Percentiles rank a stretch among this genome's conserved stretches.
Evolutionary conservation across 2,329 filamentous ascomycete species (phyloP).

Genomic region (Trichoderma aggressivum): DNA sequence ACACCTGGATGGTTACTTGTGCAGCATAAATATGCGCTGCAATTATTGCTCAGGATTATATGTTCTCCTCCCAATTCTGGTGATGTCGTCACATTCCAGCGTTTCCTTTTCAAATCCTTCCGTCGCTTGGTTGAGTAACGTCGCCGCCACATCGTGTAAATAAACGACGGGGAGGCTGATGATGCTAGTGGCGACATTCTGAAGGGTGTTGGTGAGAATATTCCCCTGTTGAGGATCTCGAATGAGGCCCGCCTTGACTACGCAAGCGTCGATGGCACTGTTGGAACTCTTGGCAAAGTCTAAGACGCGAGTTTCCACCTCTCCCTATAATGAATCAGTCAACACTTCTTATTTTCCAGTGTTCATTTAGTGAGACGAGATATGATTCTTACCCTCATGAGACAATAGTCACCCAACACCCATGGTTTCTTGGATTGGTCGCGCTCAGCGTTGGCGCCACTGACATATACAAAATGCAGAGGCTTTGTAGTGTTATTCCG

Average conservation of each 20-base stretch:
- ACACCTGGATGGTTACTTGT: not conserved
- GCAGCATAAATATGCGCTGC: not conserved
- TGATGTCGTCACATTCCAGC: conserved; percentile 6
- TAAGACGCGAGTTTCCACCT: conserved; percentile 5
- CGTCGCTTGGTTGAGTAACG: conserved; percentile 6
- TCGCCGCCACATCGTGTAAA: conserved; percentile 2
- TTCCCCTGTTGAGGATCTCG: not conserved
- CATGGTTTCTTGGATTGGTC: conserved; percentile 43
- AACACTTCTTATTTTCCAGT: not conserved
- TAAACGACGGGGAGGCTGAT: conserved; percentile 1
- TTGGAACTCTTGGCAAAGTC: conserved; percentile 3
- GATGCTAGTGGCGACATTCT: not conserved
- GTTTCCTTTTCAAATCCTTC: conserved; percentile 15
- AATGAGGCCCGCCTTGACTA: conserved; percentile 12
- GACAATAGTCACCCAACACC: conserved; percentile 24
- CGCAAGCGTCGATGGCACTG: not conserved
- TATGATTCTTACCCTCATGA: conserved; percentile 6
- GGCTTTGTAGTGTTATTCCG: conserved; percentile 28
- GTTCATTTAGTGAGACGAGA: not conserved
- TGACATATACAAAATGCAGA: conserved; percentile 49
- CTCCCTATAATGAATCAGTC: not conserved
- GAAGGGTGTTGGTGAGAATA: not conserved
- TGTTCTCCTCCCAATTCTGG: conserved; percentile 10
- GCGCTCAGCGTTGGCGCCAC: conserved; percentile 41
- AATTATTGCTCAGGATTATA: not conserved